Base-by-base conservation (phyloP, 306 rosid genomes). In the Vigna nakashimae region DNA sequence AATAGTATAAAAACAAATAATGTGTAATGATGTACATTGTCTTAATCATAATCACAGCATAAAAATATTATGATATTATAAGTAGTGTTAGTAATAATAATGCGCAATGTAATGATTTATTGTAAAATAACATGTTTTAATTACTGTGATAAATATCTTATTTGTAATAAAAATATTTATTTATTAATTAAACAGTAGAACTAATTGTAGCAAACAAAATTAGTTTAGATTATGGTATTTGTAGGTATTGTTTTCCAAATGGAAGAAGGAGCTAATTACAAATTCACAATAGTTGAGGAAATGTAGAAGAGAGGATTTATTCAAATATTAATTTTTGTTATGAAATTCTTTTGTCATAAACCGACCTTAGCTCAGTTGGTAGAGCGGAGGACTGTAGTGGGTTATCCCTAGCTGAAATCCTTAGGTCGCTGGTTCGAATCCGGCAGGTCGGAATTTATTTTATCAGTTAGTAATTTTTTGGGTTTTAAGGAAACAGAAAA, bases 331-430 rank as follows among this genome's bases (percentile, higher is more conserved):
- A 26, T 26, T 2, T 26, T 0, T 0, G 0, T 2, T 26, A 26
- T 26, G 3, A 26, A 2, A 2, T 1, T 0, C 0, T 2, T 2
- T 2, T 26, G 0, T 26, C 3, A 26, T 2, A 26, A 26, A 2
- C 84, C 87, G 87, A 84, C 80, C 84, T 84, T 84, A 84, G 87
- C 87, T 80, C 84, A 84, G 87, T 84, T 84, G 87, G 84, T 84
- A 84, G 87, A 84, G 82, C 87, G 87, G 87, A 84, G 87, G 87
- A 80, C 87, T 84, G 87, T 84, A 80, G 84, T 80, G 7, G 87
- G 11, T 63, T 0, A 0, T 0, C 0, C 20, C 65, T 15, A 1
- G 69, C 84, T 57, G 87, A 0, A 6, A 84, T 84, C 87, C 87
- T 84, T 84, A 84, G 87, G 87, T 84, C 87, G 78, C 84, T 84